Conservation (phyloP, 2,329 filamentous ascomycete species). For the Aspergillus sp. region DNA sequence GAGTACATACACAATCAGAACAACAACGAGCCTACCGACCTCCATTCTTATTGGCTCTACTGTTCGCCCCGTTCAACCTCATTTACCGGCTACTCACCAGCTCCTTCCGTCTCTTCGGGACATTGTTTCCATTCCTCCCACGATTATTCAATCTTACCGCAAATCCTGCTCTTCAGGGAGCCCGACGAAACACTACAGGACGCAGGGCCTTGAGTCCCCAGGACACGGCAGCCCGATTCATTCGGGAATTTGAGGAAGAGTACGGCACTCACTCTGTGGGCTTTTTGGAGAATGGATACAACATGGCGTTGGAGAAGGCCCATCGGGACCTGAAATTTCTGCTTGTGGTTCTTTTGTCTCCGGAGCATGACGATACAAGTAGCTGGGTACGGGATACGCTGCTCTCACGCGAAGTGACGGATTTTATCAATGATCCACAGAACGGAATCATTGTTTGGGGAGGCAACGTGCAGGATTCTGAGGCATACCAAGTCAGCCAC, state of each 20-base stretch:
- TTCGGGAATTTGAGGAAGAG: conserved; percentile 90
- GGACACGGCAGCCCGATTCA: conserved; percentile 82
- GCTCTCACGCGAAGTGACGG: conserved; percentile 64
- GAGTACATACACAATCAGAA: conserved; percentile 71
- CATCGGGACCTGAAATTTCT: conserved; percentile 90
- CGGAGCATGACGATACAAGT: conserved; percentile 88
- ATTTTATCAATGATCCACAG: conserved; percentile 64
- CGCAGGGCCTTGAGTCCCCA: conserved; percentile 72
- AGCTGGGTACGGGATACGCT: conserved; percentile 77
- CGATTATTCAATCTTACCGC: conserved; percentile 44
- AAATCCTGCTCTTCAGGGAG: conserved; percentile 45
- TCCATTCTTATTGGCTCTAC: conserved; percentile 66
- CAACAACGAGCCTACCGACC: conserved; percentile 60
- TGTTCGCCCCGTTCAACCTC: conserved; percentile 75
- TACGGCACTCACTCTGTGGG: conserved; percentile 63
- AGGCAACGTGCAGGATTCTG: conserved; percentile 84
- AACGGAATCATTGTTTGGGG: conserved; percentile 88
- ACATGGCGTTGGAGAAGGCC: conserved; percentile 80
- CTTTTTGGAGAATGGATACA: conserved; percentile 83
- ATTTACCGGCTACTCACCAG: conserved; percentile 64
- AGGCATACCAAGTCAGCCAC: conserved; percentile 86
- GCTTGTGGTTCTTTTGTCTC: conserved; percentile 78
- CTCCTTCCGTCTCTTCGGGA: conserved; percentile 64
- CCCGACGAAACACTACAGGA: conserved; percentile 54
- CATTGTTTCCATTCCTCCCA: conserved; percentile 74